Evolutionary conservation across 2,329 filamentous ascomycete genomes (phyloP).

Genomic region (Helotiales sp.): DNA sequence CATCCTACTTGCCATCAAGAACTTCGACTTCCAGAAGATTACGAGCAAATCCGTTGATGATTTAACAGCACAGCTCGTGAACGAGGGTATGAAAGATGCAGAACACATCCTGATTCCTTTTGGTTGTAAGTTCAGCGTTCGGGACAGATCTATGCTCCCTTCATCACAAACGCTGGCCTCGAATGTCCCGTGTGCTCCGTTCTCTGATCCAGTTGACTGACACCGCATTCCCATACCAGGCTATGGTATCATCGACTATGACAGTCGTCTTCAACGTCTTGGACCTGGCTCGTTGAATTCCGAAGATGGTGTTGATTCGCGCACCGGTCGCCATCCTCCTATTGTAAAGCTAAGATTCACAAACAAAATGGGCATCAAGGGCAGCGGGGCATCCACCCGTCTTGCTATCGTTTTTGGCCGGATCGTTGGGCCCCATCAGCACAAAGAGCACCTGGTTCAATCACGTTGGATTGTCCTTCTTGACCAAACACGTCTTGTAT

Average conservation of each 20-base stretch:
- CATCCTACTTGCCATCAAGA: not conserved
- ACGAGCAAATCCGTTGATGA: not conserved
- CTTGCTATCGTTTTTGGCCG: conserved; percentile 14
- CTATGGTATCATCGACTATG: conserved; percentile 9
- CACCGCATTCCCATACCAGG: not conserved
- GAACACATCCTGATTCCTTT: not conserved
- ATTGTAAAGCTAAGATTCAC: not conserved
- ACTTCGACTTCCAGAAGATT: conserved; percentile 6
- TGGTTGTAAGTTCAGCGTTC: not conserved
- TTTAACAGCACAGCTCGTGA: not conserved
- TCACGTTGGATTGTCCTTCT: conserved; percentile 19
- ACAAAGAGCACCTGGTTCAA: conserved; percentile 3
- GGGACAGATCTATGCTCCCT: not conserved
- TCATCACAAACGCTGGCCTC: too few species aligned
- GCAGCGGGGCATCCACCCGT: not conserved
- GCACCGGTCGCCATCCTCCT: not conserved
- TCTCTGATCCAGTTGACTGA: too few species aligned
- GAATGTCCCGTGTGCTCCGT: too few species aligned
- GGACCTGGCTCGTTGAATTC: not conserved
- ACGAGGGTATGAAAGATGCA: not conserved
- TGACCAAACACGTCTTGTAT: conserved; percentile 14
- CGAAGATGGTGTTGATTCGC: not conserved
- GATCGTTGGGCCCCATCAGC: conserved; percentile 8
- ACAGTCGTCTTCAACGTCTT: not conserved
- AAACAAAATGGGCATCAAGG: not conserved